Conservation (phyloP, 73 alveolate species). For the Breviolum minutum region DNA sequence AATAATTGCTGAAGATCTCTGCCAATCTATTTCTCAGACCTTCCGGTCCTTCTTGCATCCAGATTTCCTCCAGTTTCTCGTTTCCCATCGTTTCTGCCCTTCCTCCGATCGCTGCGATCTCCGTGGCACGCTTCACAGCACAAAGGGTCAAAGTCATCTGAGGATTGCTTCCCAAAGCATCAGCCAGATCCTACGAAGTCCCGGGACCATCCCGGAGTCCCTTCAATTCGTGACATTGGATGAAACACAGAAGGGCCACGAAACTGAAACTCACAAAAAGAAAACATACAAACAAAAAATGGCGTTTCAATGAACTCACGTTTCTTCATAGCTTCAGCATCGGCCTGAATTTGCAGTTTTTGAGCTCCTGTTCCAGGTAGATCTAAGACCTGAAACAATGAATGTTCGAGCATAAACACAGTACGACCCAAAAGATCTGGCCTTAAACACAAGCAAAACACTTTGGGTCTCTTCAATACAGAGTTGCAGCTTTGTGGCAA, state of each 20-base stretch:
- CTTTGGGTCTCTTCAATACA: no score
- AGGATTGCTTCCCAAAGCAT: constrained; percentile 13
- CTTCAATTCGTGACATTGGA: neutral
- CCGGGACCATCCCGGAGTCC: no score
- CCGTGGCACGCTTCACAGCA: constrained; percentile 8
- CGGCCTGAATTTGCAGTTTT: neutral
- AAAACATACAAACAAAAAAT: neutral
- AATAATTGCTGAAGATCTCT: neutral
- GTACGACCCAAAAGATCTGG: no score
- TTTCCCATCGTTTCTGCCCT: no score
- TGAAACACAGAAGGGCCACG: neutral
- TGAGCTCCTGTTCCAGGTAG: neutral
- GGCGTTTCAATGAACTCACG: no score
- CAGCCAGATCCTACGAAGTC: constrained; percentile 21
- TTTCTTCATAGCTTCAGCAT: no score
- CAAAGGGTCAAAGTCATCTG: constrained; percentile 24
- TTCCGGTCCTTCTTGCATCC: neutral
- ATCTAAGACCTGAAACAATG: neutral
- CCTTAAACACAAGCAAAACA: no score
- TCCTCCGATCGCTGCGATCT: neutral
- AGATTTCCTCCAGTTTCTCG: neutral
- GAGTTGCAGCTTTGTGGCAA: no score
- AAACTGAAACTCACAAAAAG: neutral
- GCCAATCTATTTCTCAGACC: constrained; percentile 9
- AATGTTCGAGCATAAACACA: no score